These are phyloP conservation scores for Amphicarpaea edgeworthii DNA, from an alignment of 306 rosid genomes.

Conservation along the genomic window DNA sequence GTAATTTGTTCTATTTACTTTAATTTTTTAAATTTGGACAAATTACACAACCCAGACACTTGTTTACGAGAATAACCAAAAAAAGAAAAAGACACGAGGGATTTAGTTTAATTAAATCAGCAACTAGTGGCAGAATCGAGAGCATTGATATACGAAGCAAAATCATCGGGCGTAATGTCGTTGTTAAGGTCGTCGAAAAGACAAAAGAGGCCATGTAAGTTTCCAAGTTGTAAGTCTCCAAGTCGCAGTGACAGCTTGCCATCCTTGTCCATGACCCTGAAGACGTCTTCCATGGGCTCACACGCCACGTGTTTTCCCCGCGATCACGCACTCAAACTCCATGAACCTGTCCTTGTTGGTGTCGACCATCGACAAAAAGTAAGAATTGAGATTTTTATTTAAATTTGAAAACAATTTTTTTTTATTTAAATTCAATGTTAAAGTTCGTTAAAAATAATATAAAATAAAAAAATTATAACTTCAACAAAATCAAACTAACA, in stretches of 20 bases:
- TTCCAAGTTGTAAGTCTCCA: no score
- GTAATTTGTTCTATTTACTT: no score
- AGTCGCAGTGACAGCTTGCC: conserved; percentile 75
- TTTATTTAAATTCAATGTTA: no score
- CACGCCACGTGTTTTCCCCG: conserved; percentile 40
- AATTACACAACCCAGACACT: background rate
- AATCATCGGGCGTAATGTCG: conserved; percentile 73
- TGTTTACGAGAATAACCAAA: background rate
- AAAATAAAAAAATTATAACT: no score
- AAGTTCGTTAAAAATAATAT: no score
- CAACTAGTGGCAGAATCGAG: conserved; percentile 49
- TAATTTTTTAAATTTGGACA: no score
- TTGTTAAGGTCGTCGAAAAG: conserved; percentile 52
- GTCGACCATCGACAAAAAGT: conserved; percentile 80
- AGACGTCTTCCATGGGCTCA: conserved; percentile 82
- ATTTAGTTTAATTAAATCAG: background rate
- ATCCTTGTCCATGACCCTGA: conserved; percentile 84
- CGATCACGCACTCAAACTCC: conserved; percentile 78
- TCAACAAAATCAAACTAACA: no score
- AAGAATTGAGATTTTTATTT: no score
- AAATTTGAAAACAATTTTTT: no score
- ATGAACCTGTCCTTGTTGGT: conserved; percentile 79
- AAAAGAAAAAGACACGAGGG: background rate
- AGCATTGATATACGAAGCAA: conserved; percentile 73
- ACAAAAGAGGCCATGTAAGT: conserved; percentile 78